Evolutionary conservation across 176 grass and related monocot genomes (phyloP).

Genomic region (Rhipidocladum racemiflorum): DNA sequence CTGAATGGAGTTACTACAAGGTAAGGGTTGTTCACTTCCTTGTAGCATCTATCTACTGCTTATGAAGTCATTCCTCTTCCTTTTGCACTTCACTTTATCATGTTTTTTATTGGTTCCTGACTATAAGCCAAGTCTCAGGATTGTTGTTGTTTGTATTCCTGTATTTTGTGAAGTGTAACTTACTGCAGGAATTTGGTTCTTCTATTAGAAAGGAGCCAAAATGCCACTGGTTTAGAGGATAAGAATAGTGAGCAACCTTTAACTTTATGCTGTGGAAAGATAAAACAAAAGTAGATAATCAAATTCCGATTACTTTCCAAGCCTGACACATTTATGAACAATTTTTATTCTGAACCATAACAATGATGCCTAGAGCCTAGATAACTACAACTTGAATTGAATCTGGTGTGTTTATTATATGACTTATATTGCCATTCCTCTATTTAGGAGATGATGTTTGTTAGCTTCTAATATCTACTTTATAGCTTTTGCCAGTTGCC

Average conservation of each 20-base stretch:
- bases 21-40: constrained; percentile 23
- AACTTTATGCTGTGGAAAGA: not conserved
- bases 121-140: not conserved
- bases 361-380: not conserved
- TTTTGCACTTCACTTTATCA: not conserved
- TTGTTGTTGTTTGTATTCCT: constrained; percentile 5
- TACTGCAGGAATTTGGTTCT: not conserved
- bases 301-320: not conserved
- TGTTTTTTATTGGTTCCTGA: not conserved
- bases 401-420: not conserved
- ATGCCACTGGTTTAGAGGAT: not conserved
- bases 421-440: not conserved
- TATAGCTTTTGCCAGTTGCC: not conserved
- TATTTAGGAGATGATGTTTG: not conserved
- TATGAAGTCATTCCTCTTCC: not conserved
- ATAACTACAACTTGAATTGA: not conserved
- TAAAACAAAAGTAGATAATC: not conserved
- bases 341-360: not conserved
- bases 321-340: not conserved
- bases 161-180: constrained; percentile 4
- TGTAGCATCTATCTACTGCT: constrained; percentile 16
- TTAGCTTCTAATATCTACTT: not conserved
- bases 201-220: not conserved
- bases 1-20: constrained; percentile 95
- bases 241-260: not conserved